Base-by-base conservation (phyloP, 306 rosid species). In the Carpinus fangiana region DNA sequence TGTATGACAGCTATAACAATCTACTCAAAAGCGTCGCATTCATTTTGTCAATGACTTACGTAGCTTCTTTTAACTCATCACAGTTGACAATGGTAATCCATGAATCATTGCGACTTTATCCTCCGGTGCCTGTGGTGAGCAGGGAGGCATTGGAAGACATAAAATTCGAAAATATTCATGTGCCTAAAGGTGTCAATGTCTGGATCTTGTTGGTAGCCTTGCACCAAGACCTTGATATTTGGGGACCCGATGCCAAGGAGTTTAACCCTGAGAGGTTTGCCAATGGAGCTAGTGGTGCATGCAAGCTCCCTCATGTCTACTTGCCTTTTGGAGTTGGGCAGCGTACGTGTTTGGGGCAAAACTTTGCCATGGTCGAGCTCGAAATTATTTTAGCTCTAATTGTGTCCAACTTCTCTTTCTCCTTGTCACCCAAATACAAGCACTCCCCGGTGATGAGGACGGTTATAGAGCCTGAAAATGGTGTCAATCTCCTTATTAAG, bases 251-350 rank as follows among this genome's bases (percentile, higher is more conserved):
- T 74, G 80, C 83, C 34, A 14, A 78, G 54, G 16, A 50, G 56
- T 78, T 83, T 70, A 70, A 83, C 4, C 77, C 80, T 47, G 65
- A 83, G 28, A 83, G 83, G 50, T 83, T 83, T 78, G 55, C 80
- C 18, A 83, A 83, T 52, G 83, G 86, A 11, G 38, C 7, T 18
- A 62, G 3, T 17, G 74, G 86, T 7, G 80, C 83, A 28, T 83
- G 86, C 28, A 83, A 78, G 74, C 13, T 50, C 4, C 83, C 86
- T 78, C 64, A 78, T 13, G 28, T 70, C 64, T 83, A 83, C 69
- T 74, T 74, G 83, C 86, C 83, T 28, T 83, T 83, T 50, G 86
- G 83, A 38, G 55, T 70, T 62, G 86, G 83, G 0, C 86, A 80
- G 50, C 7, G 86, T 43, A 76, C 78, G 43, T 83, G 86, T 78